phyloP scores from a whole-genome alignment of 805 yeast genomes.

The Ogataea sp. region DNA sequence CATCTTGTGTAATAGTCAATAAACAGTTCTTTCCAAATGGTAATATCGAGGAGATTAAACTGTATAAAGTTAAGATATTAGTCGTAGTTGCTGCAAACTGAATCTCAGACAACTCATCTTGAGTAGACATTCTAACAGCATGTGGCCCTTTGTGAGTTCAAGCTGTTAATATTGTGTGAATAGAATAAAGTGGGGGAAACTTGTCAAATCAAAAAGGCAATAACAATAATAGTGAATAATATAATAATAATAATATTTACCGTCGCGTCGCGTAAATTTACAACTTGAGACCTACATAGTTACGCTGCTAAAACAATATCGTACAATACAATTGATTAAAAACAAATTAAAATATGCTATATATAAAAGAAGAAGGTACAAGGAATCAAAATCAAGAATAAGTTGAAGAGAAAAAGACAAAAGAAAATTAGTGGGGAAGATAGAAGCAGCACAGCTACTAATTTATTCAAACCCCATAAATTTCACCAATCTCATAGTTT shows the following conservation, averaged over 20 bases:
- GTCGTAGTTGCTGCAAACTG: constrained; percentile 21
- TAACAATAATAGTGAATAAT: no score
- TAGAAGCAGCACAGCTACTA: background rate
- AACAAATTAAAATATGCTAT: no score
- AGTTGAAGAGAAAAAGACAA: background rate
- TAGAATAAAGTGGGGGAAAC: no score
- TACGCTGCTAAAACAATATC: no score
- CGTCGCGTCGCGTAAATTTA: background rate
- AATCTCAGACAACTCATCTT: constrained; percentile 1
- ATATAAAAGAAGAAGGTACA: background rate
- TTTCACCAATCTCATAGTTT: background rate
- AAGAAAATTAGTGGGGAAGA: no score
- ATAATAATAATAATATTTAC: no score
- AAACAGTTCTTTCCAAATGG: constrained; percentile 23
- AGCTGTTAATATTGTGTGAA: no score
- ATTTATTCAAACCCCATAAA: background rate
- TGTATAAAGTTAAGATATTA: constrained; percentile 17
- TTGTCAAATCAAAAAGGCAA: background rate
- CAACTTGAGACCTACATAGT: no score
- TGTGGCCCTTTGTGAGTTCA: background rate
- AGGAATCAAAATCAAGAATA: background rate
- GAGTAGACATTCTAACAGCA: background rate
- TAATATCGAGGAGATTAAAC: constrained; percentile 17
- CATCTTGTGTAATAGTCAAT: constrained; percentile 36
- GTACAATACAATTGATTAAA: no score